phyloP scores from a whole-genome alignment of 2,329 filamentous ascomycete genomes.

The Botrytis galanthina region DNA sequence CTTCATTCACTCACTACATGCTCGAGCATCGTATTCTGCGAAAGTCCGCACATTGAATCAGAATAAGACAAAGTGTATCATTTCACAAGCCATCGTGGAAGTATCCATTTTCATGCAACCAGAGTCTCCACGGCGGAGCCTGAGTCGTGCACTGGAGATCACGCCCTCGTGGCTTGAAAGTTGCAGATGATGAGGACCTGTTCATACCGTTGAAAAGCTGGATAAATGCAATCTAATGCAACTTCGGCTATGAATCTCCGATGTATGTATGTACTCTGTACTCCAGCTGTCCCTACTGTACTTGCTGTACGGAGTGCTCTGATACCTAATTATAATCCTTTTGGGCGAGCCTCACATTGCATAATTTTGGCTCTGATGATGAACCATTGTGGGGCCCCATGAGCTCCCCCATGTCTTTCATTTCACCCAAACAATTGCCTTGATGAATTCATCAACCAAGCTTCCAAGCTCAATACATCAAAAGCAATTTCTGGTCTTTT shows the following conservation, averaged over 20 bases:
- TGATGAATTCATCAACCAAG: background rate
- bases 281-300: too few relatives aligned
- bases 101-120: conserved; percentile 11
- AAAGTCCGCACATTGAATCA: background rate
- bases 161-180: background rate
- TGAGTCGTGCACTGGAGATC: conserved; percentile 10
- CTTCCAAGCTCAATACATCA: background rate
- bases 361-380: background rate
- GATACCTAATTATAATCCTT: background rate
- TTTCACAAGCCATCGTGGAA: background rate
- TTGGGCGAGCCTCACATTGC: background rate
- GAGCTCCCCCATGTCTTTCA: conserved; percentile 14
- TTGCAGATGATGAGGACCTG: background rate
- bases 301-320: background rate
- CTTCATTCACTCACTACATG: background rate
- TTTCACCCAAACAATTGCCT: background rate
- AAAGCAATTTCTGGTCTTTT: background rate
- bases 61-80: background rate
- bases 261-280: background rate
- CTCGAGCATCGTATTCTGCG: background rate
- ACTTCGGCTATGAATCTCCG: background rate
- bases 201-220: background rate
- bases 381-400: conserved; percentile 10
- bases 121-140: conserved; percentile 4
- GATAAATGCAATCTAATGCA: conserved; percentile 11